Evolutionary conservation across 1,139 yeast genomes (phyloP), one percentile per base, ranked within the genome.

Genomic region (Geotrichum armillariae): DNA sequence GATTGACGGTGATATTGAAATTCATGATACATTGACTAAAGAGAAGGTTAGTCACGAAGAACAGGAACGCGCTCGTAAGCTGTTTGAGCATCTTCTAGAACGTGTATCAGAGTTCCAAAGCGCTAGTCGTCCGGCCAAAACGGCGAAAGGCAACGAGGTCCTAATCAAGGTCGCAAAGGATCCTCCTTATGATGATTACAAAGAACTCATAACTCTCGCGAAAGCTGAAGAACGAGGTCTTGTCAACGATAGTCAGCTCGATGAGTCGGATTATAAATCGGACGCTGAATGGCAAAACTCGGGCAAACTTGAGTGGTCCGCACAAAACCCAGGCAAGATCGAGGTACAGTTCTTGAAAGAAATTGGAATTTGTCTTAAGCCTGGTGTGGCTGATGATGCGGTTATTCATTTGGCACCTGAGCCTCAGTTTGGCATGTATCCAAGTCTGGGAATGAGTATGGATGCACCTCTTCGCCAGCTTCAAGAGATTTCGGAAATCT

Each of bases 361-460:
- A 14, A 53, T 67, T 7, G 73, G 73, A 1, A 57, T 62, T 47
- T 43, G 56, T 14, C 51, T 60, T 16, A 60, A 61, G 44, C 51
- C 55, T 2, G 58, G 57, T n/a, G 50, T 52, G 12, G 51, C 55
- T 12, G 50, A 50, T 12, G 49, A 52, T 31, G 49, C 62, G 14
- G 44, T 31, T 7, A 57, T 67, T 9, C 68, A 64, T 38, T 60
- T 68, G n/a, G 65, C 64, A 1, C 69, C 72, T 1, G 70, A 66
- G 49, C 73, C 72, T 1, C 64, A 63, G 6, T 70, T 69, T 2
- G 68, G 60, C 20, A 58, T 62, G 55, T 56, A 64, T 20, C 72
- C 73, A 0, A 63, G 70, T 4, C 59, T 72, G 20, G 76, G 76
- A 1, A 56, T 63, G 46, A 68, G 75, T 3, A 62, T 72, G 57